A percentile compares a stretch with the other conserved stretches of the same genome.
phyloP scores from a whole-genome alignment of 2,329 filamentous ascomycete species.

The Monilinia fructicola region DNA sequence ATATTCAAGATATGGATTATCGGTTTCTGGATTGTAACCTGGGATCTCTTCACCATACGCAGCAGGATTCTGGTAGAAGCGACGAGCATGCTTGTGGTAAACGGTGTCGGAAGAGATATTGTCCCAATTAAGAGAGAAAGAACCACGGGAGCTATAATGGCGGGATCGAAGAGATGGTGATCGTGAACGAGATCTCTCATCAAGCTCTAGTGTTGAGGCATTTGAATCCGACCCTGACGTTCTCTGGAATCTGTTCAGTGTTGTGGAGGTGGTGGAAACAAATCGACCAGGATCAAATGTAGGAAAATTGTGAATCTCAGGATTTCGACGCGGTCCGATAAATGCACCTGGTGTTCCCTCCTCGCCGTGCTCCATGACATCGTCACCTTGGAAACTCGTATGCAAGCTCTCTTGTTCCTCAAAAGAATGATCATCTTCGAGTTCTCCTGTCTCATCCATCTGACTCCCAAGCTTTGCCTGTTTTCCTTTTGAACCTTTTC shows the following conservation, averaged over 20 bases:
- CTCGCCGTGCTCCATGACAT: not conserved
- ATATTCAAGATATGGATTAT: slow-evolving; percentile 17
- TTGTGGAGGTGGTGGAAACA: not conserved
- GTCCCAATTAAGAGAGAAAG: slow-evolving; percentile 14
- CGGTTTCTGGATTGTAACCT: slow-evolving; percentile 7
- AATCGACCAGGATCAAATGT: not conserved
- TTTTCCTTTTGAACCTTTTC: not conserved
- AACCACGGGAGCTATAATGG: not conserved
- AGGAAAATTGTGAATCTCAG: slow-evolving; percentile 10
- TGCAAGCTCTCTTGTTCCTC: not conserved
- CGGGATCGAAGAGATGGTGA: not conserved
- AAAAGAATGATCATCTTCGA: not conserved
- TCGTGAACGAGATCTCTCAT: not conserved
- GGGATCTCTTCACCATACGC: slow-evolving; percentile 9
- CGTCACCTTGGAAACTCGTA: slow-evolving; percentile 9
- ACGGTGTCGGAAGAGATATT: slow-evolving; percentile 14
- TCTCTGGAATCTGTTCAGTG: not conserved
- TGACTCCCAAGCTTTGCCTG: not conserved
- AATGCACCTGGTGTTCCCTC: not conserved
- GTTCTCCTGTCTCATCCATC: not conserved
- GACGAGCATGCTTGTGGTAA: slow-evolving; percentile 17
- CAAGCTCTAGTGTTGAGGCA: not conserved
- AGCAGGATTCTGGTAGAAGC: slow-evolving; percentile 7
- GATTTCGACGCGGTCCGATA: slow-evolving; percentile 2
- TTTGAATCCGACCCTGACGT: not conserved